Evolutionary conservation across 2,329 filamentous ascomycete genomes (phyloP), one percentile per base, ranked within the genome.

Genomic region (Chaetomium olivaceum): DNA sequence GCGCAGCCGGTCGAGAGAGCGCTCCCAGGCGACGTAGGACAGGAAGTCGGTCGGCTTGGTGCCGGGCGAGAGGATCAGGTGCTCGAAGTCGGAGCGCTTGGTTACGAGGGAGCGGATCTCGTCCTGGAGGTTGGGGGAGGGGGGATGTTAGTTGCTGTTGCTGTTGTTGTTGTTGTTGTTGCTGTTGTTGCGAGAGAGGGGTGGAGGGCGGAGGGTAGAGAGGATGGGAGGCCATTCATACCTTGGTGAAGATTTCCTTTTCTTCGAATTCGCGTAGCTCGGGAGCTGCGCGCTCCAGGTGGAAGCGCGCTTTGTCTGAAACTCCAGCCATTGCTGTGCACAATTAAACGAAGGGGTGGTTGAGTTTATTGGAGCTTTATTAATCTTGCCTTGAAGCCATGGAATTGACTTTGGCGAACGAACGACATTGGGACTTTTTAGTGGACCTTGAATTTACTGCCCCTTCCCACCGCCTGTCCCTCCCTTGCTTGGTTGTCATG

Each of bases 261-360:
- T 91, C 87, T 78, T 96, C 91, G 77, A 92, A 96, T 74, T 97
- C 93, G 69, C 93, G 92, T 64, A 99, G 85, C 77, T 98, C 93
- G 19, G 93, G 92, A 52, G 97, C 91, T 2, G 91, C 90, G 72
- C 94, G 90, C 81, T 99, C 95, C 70, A 98, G 86, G 78, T 91
- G 97, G 80, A 94, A 98, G 65, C 94, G 91, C 63, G 94, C 95
- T 80, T 97, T 98, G 75, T 98, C 95, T 69, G 91, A 90, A 65
- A 95, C 89, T 51, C 88, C 90, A 1, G 93, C 87, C 92, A 97
- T 96, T 66, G 60, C 70, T 50, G 36, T 50, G 61, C 57, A 60
- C 39, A 58, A 19, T 51, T 59, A 16, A 27, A 16, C 27, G 21
- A 33, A 8, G 33, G 19, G n/a, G 23, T 33, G 7, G 25, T 23